A percentile compares a stretch with the other conserved stretches of the same genome.
These are phyloP conservation scores for Exsudoporus frostii DNA, from an alignment of 768 basidiomycete genomes.

Conservation along the genomic window DNA sequence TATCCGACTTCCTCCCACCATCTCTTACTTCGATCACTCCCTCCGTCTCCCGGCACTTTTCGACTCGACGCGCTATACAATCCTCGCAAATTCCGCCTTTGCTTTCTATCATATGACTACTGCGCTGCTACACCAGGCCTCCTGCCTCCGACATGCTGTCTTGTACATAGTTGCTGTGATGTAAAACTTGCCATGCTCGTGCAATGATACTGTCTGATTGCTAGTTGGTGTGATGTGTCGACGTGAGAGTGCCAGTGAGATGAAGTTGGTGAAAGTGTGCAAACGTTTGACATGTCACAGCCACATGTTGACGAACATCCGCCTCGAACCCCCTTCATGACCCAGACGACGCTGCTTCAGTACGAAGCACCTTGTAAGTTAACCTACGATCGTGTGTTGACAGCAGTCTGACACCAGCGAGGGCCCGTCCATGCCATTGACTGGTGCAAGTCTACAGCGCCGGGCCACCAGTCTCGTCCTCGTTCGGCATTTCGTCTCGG, in stretches of 20 bases:
- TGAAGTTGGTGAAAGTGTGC: neutral
- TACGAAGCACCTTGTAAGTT: conserved; percentile 84
- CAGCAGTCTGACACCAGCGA: conserved; percentile 32
- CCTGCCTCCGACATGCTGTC: conserved; percentile 22
- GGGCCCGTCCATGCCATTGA: conserved; percentile 86
- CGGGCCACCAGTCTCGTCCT: conserved; percentile 67
- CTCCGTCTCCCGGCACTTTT: conserved; percentile 12
- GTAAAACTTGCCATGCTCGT: conserved; percentile 21
- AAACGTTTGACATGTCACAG: conserved; percentile 6
- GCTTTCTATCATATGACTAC: conserved; percentile 16
- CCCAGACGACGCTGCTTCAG: conserved; percentile 69
- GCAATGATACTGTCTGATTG: conserved; percentile 10
- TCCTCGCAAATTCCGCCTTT: conserved; percentile 16
- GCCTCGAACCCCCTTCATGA: conserved; percentile 40
- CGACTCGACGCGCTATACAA: conserved; percentile 24
- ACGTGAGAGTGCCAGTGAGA: no score
- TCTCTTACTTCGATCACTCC: conserved; percentile 9
- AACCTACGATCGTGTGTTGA: neutral
- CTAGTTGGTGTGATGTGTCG: neutral
- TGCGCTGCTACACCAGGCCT: conserved; percentile 21
- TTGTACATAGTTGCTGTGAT: conserved; percentile 30
- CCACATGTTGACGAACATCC: conserved; percentile 21
- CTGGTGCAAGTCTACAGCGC: conserved; percentile 82
- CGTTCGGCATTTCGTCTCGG: conserved; percentile 81
- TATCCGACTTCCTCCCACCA: conserved; percentile 13